Evolutionary conservation across 352 stramenopile genomes (phyloP).

Genomic region (Thalassiosira delicatula): DNA sequence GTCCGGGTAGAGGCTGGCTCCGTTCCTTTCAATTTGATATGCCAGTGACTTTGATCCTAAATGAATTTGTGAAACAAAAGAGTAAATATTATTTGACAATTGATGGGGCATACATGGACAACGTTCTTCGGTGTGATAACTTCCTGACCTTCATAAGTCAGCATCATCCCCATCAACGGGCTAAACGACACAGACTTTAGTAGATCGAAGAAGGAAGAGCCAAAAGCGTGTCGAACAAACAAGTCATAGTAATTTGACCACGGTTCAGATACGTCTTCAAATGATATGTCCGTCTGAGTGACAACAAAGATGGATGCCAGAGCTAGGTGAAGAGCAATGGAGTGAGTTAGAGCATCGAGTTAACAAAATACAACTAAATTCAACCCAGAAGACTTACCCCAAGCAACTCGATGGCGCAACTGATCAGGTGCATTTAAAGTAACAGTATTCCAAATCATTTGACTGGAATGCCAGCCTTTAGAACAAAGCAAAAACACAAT

Average conservation of each 20-base stretch:
- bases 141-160: conserved; percentile 63
- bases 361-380: too few relatives aligned
- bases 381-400: too few relatives aligned
- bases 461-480: conserved; percentile 40
- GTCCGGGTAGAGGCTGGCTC: conserved; percentile 35
- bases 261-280: conserved; percentile 25
- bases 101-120: too few relatives aligned
- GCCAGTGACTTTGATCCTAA: conserved; percentile 36
- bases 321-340: too few relatives aligned
- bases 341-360: too few relatives aligned
- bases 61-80: too few relatives aligned
- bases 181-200: conserved; percentile 75
- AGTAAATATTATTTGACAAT: too few relatives aligned
- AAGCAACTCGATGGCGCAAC: conserved; percentile 77
- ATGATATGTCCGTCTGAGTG: conserved; percentile 32
- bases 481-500: too few relatives aligned
- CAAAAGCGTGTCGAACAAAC: conserved; percentile 82
- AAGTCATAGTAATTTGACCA: conserved; percentile 80
- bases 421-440: conserved; percentile 71
- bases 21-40: conserved; percentile 52
- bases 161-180: conserved; percentile 72
- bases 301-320: conserved; percentile 75
- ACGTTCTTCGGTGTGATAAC: too few relatives aligned
- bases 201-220: conserved; percentile 76
- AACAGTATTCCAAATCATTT: conserved; percentile 58